Evolutionary conservation across 345 rosid genomes (phyloP), one percentile per base, ranked within the genome.

Genomic region (Syzygium aqueum): DNA sequence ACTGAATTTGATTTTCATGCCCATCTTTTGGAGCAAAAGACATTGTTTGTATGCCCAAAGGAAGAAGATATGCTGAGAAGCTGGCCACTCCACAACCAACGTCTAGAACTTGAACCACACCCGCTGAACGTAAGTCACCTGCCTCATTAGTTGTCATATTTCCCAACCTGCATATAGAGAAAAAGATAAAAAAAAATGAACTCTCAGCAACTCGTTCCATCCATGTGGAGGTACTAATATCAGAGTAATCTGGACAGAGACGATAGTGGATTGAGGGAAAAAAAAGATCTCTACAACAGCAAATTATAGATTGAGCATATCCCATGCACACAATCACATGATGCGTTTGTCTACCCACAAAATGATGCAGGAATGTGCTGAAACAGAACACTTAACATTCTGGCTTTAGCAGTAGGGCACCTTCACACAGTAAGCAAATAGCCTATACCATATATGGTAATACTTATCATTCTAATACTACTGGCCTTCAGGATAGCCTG

Each of bases 31-130:
- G 99, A 87, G 99, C 99, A 92, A 97, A 95, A 8, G 99, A 97
- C 97, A 96, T 94, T 28, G 98, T 96, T 86, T 94, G 97, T 92
- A 97, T 95, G 90, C 93, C 93, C 84, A 94, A 90, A 37, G 98
- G 91, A 91, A 97, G 92, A 87, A 97, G 98, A 91, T 94, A 97
- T 85, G 99, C 99, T 25, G 99, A 93, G 89, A 97, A 97, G 93
- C 98, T 96, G 40, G 98, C 99, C 89, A 97, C 99, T 37, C 99
- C 99, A 90, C 99, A 97, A 77, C 99, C 99, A 92, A 96, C 95
- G 85, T 96, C 99, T 85, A 97, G 94, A 86, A 95, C 97, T 90
- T 96, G 98, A 86, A 90, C 93, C 33, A 97, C 96, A 14, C 99
- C 99, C 28, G 95, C 98, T 85, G 98, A 94, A 86, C 90, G 92